Conservation (phyloP, 495 filamentous ascomycete species). For the Copromyces sp. region DNA sequence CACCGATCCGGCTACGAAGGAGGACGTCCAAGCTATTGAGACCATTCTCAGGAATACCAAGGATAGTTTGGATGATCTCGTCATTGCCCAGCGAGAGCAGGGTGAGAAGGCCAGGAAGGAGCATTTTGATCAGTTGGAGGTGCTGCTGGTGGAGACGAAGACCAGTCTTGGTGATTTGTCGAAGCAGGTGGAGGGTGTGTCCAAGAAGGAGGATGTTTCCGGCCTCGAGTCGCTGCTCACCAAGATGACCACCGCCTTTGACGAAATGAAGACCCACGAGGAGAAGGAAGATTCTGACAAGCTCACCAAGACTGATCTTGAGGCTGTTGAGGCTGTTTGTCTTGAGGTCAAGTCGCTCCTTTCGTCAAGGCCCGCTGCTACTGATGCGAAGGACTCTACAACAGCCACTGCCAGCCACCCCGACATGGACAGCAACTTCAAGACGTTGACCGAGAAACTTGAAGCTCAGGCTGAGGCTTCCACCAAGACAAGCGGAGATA, state of each 20-base stretch:
- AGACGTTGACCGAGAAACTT: constrained; percentile 64
- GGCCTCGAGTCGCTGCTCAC: constrained; percentile 66
- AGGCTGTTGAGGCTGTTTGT: constrained; percentile 65
- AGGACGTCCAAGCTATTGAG: constrained; percentile 83
- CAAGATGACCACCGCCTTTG: constrained; percentile 60
- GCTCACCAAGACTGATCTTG: constrained; percentile 67
- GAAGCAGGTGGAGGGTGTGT: constrained; percentile 48
- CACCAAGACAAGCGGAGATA: constrained; percentile 43
- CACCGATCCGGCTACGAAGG: constrained; percentile 43
- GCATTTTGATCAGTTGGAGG: constrained; percentile 64
- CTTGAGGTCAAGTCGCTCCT: constrained; percentile 70
- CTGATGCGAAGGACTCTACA: not conserved
- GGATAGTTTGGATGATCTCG: constrained; percentile 66
- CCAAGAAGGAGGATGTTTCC: constrained; percentile 65
- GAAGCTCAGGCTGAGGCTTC: constrained; percentile 47
- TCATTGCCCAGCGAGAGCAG: constrained; percentile 25
- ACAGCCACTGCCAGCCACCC: constrained; percentile 6
- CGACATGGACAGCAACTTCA: constrained; percentile 62
- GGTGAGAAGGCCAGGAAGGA: constrained; percentile 54
- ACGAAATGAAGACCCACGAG: constrained; percentile 61
- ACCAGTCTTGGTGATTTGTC: constrained; percentile 53
- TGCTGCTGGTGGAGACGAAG: constrained; percentile 57
- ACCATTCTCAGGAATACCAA: constrained; percentile 78
- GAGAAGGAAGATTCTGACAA: constrained; percentile 55
- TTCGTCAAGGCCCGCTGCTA: constrained; percentile 6